Conservation (phyloP, 148 eudicot species). For the Bassia scoparia region DNA sequence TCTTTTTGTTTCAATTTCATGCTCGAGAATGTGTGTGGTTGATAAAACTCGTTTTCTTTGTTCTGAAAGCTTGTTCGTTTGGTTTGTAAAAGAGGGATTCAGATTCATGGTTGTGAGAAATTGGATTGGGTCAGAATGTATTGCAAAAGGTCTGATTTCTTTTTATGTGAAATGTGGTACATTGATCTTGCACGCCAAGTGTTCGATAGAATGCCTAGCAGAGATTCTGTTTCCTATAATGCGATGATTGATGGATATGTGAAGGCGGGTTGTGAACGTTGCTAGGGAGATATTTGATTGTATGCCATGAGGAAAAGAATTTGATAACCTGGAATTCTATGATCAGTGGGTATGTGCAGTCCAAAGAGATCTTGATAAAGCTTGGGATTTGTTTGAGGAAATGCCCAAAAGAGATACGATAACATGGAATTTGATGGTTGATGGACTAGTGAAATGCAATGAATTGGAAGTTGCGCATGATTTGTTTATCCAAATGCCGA, state of each 20-base stretch:
- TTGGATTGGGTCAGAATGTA: conserved; percentile 55
- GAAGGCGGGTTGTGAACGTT: conserved; percentile 44
- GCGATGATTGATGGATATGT: conserved; percentile 73
- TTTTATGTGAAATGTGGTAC: conserved; percentile 50
- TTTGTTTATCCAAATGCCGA: conserved; percentile 51
- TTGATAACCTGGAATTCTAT: conserved; percentile 70
- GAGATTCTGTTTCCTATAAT: conserved; percentile 63
- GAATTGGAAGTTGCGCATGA: conserved; percentile 46
- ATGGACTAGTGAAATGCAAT: conserved; percentile 48
- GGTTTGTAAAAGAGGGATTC: conserved; percentile 58
- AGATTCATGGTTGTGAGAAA: conserved; percentile 66
- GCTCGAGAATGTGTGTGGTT: conserved; percentile 50
- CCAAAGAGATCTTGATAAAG: conserved; percentile 41
- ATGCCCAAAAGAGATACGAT: conserved; percentile 58
- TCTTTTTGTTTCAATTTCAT: conserved; percentile 39
- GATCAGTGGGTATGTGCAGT: conserved; percentile 54
- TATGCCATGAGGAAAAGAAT: conserved; percentile 53
- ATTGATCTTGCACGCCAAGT: conserved; percentile 48
- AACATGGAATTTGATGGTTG: conserved; percentile 64
- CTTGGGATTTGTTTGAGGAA: conserved; percentile 51
- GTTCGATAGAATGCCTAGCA: conserved; percentile 54
- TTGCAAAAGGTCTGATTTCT: conserved; percentile 62
- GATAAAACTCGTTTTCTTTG: conserved; percentile 68
- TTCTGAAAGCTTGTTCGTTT: conserved; percentile 57
- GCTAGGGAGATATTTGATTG: conserved; percentile 56